A percentile compares a stretch with the other conserved stretches of the same genome.
Evolutionary conservation across 495 filamentous ascomycete genomes (phyloP).

Genomic region (Glutinoglossum americanum): DNA sequence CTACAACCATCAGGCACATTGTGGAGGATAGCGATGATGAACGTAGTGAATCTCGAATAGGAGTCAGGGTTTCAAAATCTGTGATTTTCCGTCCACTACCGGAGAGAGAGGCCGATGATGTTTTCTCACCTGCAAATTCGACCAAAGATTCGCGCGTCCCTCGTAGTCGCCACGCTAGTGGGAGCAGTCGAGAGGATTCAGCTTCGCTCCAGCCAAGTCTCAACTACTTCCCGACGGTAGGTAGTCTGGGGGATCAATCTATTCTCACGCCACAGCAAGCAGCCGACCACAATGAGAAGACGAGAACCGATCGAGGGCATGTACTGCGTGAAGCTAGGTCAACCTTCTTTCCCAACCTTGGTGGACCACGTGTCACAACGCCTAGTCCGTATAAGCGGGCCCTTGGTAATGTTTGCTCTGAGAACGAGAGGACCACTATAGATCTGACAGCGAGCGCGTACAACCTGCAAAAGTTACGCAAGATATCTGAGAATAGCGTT

Average conservation of each 20-base stretch:
- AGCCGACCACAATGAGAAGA: slow-evolving; percentile 4
- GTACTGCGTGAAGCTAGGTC: slow-evolving; percentile 2
- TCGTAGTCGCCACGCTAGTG: not conserved
- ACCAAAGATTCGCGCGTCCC: not conserved
- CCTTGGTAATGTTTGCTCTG: not conserved
- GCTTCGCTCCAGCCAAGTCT: not conserved
- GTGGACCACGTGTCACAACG: slow-evolving; percentile 26
- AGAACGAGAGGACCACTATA: not conserved
- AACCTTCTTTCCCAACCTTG: slow-evolving; percentile 22
- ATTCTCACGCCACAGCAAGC: slow-evolving; percentile 13
- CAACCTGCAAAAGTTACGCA: not conserved
- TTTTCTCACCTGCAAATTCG: not conserved
- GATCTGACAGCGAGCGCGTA: not conserved
- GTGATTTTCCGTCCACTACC: not conserved
- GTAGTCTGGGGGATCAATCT: no score
- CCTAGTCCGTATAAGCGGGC: slow-evolving; percentile 34
- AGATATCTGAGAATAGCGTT: not conserved
- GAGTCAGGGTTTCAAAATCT: slow-evolving; percentile 1
- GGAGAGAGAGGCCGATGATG: not conserved
- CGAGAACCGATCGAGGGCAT: not conserved
- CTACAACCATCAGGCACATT: not conserved
- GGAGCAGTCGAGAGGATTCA: not conserved
- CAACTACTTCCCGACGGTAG: not conserved
- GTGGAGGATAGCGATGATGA: not conserved
- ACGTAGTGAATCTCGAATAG: not conserved